Conservation (phyloP, 306 rosid species). For the Dicorynia guianensis region DNA sequence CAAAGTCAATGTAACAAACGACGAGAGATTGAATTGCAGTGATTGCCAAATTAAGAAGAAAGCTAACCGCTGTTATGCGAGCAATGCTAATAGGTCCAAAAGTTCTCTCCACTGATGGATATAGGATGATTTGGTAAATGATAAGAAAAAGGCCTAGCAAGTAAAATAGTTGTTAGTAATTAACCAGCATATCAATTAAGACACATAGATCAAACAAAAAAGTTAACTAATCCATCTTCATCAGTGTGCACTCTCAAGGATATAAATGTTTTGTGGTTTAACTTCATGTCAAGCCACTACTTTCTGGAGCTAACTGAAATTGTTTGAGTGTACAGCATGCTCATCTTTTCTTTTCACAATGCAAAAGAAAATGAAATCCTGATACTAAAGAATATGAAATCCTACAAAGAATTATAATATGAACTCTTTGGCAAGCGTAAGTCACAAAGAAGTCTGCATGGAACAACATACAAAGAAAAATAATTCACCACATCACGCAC, state of each 20-base stretch:
- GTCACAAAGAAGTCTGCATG: not conserved
- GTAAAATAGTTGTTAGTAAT: constrained; percentile 13
- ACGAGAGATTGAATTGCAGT: constrained; percentile 11
- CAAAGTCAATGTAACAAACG: constrained; percentile 8
- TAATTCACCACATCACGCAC: no score
- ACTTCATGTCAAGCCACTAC: not conserved
- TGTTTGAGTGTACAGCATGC: not conserved
- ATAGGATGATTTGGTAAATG: constrained; percentile 60
- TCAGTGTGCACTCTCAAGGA: not conserved
- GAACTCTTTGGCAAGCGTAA: not conserved
- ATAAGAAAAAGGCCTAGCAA: constrained; percentile 65
- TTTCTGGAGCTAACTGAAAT: not conserved
- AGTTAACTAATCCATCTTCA: not conserved
- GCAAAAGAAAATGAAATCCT: not conserved
- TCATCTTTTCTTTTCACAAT: not conserved
- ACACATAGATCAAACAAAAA: not conserved
- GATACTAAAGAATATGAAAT: not conserved
- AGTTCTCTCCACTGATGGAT: constrained; percentile 56
- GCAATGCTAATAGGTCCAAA: constrained; percentile 58
- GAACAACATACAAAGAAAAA: not conserved
- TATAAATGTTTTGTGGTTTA: not conserved
- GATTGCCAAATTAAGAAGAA: constrained; percentile 12
- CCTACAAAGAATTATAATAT: not conserved
- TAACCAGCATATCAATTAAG: constrained; percentile 1
- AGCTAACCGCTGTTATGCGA: constrained; percentile 65